Conservation (phyloP, 768 basidiomycete species). For the Fistulinella prunicolor region DNA sequence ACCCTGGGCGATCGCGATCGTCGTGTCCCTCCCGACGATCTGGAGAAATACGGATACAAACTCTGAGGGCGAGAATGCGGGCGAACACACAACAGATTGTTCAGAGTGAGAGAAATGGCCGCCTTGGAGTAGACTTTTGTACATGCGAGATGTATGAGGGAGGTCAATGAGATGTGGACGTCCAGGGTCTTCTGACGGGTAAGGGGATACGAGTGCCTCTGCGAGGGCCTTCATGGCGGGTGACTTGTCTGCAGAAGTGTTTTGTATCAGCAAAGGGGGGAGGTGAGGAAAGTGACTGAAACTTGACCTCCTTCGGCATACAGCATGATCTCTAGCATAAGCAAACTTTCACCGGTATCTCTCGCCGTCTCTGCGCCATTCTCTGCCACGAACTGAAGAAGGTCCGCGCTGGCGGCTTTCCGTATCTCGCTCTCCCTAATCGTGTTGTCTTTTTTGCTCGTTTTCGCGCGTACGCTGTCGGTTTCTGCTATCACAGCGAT, state of each 20-base stretch:
- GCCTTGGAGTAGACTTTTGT: conserved; percentile 88
- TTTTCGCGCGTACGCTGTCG: conserved; percentile 60
- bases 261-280: neutral
- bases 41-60: conserved; percentile 63
- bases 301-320: conserved; percentile 77
- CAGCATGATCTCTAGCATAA: conserved; percentile 81
- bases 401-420: conserved; percentile 65
- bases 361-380: conserved; percentile 59
- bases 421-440: conserved; percentile 69
- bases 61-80: conserved; percentile 51
- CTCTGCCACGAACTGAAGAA: conserved; percentile 68
- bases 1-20: conserved; percentile 52
- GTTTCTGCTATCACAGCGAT: conserved; percentile 71
- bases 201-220: conserved; percentile 49
- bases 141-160: conserved; percentile 77
- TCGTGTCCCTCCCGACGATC: conserved; percentile 49
- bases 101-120: conserved; percentile 78
- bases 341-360: conserved; percentile 77
- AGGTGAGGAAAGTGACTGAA: conserved; percentile 14
- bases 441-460: conserved; percentile 78
- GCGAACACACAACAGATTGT: conserved; percentile 48
- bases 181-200: conserved; percentile 50
- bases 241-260: conserved; percentile 59
- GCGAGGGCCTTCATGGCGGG: conserved; percentile 61
- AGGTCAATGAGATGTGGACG: conserved; percentile 72